These are phyloP conservation scores for Trypanosoma mega DNA, from an alignment of 208 protist genomes.

Conservation along the genomic window DNA sequence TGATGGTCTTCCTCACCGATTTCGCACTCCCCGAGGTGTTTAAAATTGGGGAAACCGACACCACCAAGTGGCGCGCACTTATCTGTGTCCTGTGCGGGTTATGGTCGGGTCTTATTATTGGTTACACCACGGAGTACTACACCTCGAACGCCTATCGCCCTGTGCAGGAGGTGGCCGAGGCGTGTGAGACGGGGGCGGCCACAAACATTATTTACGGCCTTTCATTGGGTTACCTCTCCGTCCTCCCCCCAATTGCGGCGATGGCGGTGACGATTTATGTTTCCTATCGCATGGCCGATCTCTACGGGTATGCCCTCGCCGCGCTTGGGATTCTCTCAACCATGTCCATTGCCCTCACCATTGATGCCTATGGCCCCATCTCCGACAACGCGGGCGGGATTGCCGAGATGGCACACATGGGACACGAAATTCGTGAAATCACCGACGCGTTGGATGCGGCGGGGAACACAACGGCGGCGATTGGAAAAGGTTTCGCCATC, in stretches of 20 bases:
- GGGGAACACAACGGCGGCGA: constrained; percentile 96
- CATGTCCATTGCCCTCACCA: constrained; percentile 88
- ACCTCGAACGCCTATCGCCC: constrained; percentile 88
- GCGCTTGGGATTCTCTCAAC: constrained; percentile 96
- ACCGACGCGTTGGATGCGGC: constrained; percentile 95
- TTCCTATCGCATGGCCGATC: constrained; percentile 65
- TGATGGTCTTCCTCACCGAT: constrained; percentile 54
- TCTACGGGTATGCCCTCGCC: constrained; percentile 93
- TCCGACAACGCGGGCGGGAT: constrained; percentile 96
- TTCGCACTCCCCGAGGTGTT: constrained; percentile 62
- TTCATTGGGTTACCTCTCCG: constrained; percentile 92
- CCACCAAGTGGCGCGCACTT: constrained; percentile 60
- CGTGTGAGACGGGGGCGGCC: constrained; percentile 85
- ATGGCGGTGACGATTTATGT: constrained; percentile 89
- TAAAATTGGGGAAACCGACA: constrained; percentile 32
- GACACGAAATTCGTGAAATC: constrained; percentile 84
- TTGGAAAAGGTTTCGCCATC: constrained; percentile 96
- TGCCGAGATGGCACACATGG: constrained; percentile 91
- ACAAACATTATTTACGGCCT: constrained; percentile 95
- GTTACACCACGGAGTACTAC: constrained; percentile 92
- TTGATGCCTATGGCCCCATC: constrained; percentile 96
- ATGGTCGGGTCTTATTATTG: constrained; percentile 85
- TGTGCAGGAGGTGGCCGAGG: constrained; percentile 76
- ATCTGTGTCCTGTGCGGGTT: constrained; percentile 80
- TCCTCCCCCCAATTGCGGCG: constrained; percentile 84